Conservation (phyloP, 1,284 basidiomycete genomes). For the Acaromyces ingoldii region DNA sequence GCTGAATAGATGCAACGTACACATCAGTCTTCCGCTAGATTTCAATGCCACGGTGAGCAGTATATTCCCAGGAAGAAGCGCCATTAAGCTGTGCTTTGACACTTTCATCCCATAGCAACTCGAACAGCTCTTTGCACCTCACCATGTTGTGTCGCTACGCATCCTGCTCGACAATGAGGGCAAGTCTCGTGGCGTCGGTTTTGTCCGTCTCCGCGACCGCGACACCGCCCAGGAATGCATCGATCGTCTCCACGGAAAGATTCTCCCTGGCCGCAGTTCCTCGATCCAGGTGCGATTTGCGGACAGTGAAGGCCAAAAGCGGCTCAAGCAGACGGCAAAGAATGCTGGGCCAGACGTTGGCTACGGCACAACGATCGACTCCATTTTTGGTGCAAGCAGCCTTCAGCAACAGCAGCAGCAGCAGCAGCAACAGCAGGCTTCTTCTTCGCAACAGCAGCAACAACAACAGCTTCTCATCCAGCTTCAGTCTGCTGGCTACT, state of each 20-base stretch:
- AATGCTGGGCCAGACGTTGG: no score
- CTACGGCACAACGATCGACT: no score
- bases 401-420: no score
- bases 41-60: not conserved
- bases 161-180: constrained; percentile 37
- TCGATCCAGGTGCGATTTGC: constrained; percentile 40
- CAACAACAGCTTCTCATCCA: no score
- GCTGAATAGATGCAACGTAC: no score
- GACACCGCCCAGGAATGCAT: constrained; percentile 35
- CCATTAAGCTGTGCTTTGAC: no score
- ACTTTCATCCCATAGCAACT: constrained; percentile 24
- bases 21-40: not conserved
- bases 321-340: constrained; percentile 57
- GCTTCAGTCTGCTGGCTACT: no score
- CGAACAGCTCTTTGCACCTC: constrained; percentile 40
- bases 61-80: no score
- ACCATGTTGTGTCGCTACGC: constrained; percentile 32
- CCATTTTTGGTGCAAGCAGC: no score
- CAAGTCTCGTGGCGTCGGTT: constrained; percentile 34
- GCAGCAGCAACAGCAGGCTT: no score
- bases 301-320: constrained; percentile 50
- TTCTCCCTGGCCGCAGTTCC: constrained; percentile 21
- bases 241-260: constrained; percentile 27
- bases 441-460: no score
- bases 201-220: constrained; percentile 31